Base-by-base conservation (phyloP, 257 asterid species). In the Cinchona pubescens region DNA sequence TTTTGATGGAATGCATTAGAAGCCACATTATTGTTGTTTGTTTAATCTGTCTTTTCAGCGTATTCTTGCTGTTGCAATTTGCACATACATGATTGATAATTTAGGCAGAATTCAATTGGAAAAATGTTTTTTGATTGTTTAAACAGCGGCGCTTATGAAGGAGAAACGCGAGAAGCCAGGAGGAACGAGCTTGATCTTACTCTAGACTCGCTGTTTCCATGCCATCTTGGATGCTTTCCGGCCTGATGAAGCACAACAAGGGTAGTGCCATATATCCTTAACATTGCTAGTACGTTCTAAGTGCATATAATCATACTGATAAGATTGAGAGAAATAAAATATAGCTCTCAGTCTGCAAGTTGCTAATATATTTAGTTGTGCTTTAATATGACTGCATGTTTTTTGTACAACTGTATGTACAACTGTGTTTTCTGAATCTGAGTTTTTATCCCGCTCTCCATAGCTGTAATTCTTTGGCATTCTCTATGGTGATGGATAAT, bases 171-270 rank as follows among this genome's bases (percentile, higher is more conserved):
- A 69, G 96, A 81, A 76, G 83, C 76, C 0, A 79, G 90, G 79
- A 87, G 92, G 79, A 87, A 89, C 62, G 94, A 87, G 73, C 91
- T 92, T 23, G 98, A 92, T 80, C 91, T 92, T 74, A 89, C 90
- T 73, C 89, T 90, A 62, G 97, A 90, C 75, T 90, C 96, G 5
- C 89, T 92, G 77, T 92, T 85, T 78, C 81, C 95, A 14, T 90
- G 90, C 84, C 93, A 88, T 81, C 92, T 90, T 71, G 96, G 97
- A 55, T 92, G 92, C 89, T 91, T 87, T 77, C 82, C 91, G 72
- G 43, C 71, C 46, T 78, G 38, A 71, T 19, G 1, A 43, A 51
- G 21, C 14, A 48, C 61, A 48, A 43, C 34, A 43, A 35, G 10
- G 2, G 49, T n/a, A n/a, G 18, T 21, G 49, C 61, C 32, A 40